Base-by-base conservation (phyloP, 148 eudicot species). In the Nepenthes mirabilis region DNA sequence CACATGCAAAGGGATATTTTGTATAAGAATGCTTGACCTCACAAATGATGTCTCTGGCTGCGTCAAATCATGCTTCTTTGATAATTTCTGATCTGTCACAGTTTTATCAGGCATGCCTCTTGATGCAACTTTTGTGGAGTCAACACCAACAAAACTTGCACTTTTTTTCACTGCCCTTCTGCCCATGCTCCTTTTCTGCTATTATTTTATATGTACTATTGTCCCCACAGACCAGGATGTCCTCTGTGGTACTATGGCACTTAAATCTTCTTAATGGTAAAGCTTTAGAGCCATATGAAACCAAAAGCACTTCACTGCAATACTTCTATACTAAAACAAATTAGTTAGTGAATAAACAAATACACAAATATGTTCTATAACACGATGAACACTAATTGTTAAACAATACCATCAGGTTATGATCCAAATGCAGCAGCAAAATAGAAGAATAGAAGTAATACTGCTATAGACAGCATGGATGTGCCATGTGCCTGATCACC, bases 261-360 rank as follows among this genome's bases (percentile, higher is more conserved):
- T 59, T 74, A 51, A 58, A 64, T 50, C 73, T 77, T 64, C 90
- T 72, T 55, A 63, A 52, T 36, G 79, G 78, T 57, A 83, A 70
- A 59, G 81, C 84, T 72, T 72, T 81, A 14, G 70, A 81, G 59
- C 80, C 84, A 55, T 77, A 33, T 57, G 84, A 70, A 58, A 79
- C 91, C 91, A 82, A 77, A 70, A 11, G 71, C 57, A 51, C 51
- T 77, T 40, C 45, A 58, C 61, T 47, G 55, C 32, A 57, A 43
- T 61, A 50, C 66, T 58, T 36, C 64, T 67, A 55, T 23, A 23
- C 23, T 23, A 23, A 23, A 23, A 23, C 23, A 23, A 23, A 23
- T 23, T 23, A 23, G 23, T 23, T 23, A 23, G 23, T 23, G 23
- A 23, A 23, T 23, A 23, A 23, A 23, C 0, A 23, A 23, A 23